Percentiles rank a stretch among this genome's conserved stretches.
Evolutionary conservation across 495 filamentous ascomycete genomes (phyloP).

Genomic region (Tuber umbilicatum): DNA sequence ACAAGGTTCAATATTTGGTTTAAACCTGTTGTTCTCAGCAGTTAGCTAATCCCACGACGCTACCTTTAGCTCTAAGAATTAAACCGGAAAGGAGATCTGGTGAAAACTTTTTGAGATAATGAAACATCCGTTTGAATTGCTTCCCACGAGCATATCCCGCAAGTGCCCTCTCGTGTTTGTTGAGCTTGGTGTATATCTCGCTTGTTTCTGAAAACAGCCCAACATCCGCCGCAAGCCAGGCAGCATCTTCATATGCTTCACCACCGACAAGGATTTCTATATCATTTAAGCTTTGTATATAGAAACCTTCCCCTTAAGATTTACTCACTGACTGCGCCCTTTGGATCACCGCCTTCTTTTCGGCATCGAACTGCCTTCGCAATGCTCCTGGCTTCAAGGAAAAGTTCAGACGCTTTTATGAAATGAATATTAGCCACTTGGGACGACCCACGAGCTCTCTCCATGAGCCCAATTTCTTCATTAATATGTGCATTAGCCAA

Average conservation of each 20-base stretch:
- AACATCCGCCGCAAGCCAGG: constrained; percentile 1
- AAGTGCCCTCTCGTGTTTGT: constrained; percentile 16
- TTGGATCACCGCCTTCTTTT: constrained; percentile 15
- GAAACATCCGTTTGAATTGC: constrained; percentile 4
- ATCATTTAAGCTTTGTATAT: background rate
- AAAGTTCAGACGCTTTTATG: constrained; percentile 11
- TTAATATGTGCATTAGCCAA: constrained; percentile 21
- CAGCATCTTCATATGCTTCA: constrained; percentile 21
- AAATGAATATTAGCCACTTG: constrained; percentile 13
- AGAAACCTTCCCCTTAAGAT: no score
- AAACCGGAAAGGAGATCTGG: background rate
- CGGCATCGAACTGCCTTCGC: constrained; percentile 24
- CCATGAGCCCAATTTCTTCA: constrained; percentile 13
- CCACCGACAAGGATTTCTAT: constrained; percentile 22
- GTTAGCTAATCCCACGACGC: background rate
- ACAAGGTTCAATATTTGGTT: constrained; percentile 6
- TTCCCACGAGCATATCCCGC: constrained; percentile 8
- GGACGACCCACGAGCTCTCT: constrained; percentile 8
- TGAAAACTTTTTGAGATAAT: constrained; percentile 10
- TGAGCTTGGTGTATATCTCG: constrained; percentile 7
- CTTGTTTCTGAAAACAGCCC: constrained; percentile 16
- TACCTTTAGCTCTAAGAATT: background rate
- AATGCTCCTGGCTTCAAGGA: constrained; percentile 8
- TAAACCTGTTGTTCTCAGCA: background rate
- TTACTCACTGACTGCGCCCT: constrained; percentile 20